phyloP scores from a whole-genome alignment of 148 eudicot genomes.

The Salicornia ramosissima region DNA sequence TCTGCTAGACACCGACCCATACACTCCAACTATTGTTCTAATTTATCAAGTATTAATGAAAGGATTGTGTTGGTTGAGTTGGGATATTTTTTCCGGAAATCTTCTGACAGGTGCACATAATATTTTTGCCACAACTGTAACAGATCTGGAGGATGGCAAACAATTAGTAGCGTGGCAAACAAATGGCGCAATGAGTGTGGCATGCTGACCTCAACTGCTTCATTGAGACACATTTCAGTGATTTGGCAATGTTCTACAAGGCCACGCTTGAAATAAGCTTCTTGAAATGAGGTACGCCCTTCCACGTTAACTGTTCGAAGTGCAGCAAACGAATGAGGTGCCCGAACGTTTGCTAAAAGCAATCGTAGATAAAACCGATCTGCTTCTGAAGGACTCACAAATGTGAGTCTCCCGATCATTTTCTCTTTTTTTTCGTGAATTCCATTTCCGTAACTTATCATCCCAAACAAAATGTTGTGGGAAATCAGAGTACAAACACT shows the following conservation, averaged over 20 bases:
- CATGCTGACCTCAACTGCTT: background rate
- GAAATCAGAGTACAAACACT: background rate
- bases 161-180: background rate
- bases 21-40: background rate
- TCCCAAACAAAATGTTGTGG: background rate
- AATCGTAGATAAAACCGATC: background rate
- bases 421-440: background rate
- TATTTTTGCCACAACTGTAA: background rate
- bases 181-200: background rate
- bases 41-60: too few species aligned
- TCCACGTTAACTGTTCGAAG: background rate
- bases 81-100: background rate
- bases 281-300: background rate
- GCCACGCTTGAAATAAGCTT: background rate
- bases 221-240: background rate
- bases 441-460: background rate
- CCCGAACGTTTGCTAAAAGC: background rate
- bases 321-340: background rate
- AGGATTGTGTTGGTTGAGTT: background rate
- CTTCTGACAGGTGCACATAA: background rate
- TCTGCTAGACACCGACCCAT: background rate
- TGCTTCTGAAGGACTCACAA: background rate
- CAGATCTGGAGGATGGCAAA: background rate
- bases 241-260: background rate
- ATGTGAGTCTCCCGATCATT: background rate